A percentile compares a stretch with the other conserved stretches of the same genome.
phyloP scores from a whole-genome alignment of 2,329 filamentous ascomycete species.

The Chaetomium globosum region DNA sequence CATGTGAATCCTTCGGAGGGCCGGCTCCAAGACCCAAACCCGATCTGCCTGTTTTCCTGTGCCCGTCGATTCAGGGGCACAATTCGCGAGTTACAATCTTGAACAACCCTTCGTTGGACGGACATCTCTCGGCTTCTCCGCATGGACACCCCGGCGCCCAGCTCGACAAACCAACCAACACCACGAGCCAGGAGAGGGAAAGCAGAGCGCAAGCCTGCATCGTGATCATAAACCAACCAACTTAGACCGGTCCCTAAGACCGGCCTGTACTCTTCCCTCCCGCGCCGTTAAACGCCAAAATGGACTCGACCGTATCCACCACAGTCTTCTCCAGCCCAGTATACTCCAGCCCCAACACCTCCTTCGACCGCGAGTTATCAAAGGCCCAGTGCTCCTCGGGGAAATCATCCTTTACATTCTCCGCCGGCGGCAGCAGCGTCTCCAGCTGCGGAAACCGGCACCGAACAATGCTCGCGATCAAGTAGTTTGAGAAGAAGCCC shows the following conservation, averaged over 20 bases:
- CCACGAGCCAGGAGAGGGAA: background rate
- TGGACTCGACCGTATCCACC: slow-evolving; percentile 57
- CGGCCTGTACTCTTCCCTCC: background rate
- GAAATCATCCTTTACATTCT: slow-evolving; percentile 46
- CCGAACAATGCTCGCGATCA: slow-evolving; percentile 58
- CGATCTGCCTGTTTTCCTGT: background rate
- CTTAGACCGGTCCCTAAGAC: background rate
- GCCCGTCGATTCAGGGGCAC: background rate
- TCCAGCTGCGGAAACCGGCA: slow-evolving; percentile 58
- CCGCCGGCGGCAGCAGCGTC: slow-evolving; percentile 48
- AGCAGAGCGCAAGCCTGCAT: background rate
- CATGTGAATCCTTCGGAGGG: background rate
- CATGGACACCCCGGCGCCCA: background rate
- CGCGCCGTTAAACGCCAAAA: slow-evolving; percentile 37
- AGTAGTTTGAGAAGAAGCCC: slow-evolving; percentile 63
- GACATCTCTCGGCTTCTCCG: background rate
- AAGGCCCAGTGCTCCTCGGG: slow-evolving; percentile 55
- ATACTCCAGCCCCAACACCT: slow-evolving; percentile 64
- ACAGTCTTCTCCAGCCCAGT: slow-evolving; percentile 60
- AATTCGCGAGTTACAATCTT: background rate
- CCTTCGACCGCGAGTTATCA: slow-evolving; percentile 57
- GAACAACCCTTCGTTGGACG: background rate
- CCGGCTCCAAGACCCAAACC: background rate
- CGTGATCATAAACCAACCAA: background rate
- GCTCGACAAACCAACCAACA: background rate